These are phyloP conservation scores for Aspergillus sp. DNA, from an alignment of 2,329 filamentous ascomycete species.

Conservation along the genomic window DNA sequence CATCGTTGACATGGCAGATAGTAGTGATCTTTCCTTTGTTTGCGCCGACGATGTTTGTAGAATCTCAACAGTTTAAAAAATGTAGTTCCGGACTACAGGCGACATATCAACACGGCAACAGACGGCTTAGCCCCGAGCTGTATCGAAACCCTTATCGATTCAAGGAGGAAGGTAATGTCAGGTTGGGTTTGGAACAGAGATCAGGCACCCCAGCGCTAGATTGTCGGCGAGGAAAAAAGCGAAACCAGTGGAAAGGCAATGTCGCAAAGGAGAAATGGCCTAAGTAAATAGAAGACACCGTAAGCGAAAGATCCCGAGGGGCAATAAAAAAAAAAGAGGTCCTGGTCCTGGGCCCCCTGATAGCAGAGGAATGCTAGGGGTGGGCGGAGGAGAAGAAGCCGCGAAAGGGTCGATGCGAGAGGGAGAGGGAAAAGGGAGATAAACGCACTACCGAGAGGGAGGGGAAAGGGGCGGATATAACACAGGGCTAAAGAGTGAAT, in stretches of 20 bases:
- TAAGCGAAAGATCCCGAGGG: background rate
- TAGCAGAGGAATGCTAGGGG: slow-evolving; percentile 5
- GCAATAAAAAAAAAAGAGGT: no score
- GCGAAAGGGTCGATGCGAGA: slow-evolving; percentile 11
- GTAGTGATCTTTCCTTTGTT: no score
- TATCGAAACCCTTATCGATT: no score
- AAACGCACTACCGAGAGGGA: slow-evolving; percentile 2
- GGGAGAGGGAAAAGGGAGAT: slow-evolving; percentile 1
- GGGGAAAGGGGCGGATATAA: slow-evolving; percentile 5
- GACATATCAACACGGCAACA: no score
- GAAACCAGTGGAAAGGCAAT: background rate
- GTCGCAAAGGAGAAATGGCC: background rate
- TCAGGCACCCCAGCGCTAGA: background rate
- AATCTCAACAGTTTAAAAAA: no score
- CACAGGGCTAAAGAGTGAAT: background rate
- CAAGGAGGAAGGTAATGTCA: no score
- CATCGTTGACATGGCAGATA: no score
- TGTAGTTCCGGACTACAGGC: no score
- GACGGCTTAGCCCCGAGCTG: no score
- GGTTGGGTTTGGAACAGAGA: no score
- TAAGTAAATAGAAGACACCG: background rate
- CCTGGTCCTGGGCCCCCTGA: background rate
- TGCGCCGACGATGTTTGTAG: no score
- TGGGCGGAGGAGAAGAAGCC: slow-evolving; percentile 4
- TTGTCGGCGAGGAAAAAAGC: background rate